A percentile compares a stretch with the other conserved stretches of the same genome.
phyloP scores from a whole-genome alignment of 306 rosid genomes.

The Luffa aegyptiaca region DNA sequence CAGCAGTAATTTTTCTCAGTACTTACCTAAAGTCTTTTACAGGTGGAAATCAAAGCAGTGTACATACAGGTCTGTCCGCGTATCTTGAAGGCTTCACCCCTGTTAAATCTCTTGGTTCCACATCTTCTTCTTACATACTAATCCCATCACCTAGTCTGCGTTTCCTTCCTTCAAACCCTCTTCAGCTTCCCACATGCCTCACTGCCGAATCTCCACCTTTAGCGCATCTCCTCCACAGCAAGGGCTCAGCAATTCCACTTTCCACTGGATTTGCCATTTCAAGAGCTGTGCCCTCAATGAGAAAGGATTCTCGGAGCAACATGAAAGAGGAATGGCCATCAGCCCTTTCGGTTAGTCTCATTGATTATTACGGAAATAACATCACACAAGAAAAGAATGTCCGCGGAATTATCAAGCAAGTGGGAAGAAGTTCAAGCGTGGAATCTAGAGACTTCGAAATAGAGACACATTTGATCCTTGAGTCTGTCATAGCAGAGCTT shows the following conservation, averaged over 20 bases:
- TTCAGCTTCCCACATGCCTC: constrained; percentile 95
- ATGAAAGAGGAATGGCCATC: constrained; percentile 95
- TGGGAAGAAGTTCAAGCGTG: constrained; percentile 50
- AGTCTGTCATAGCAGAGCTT: constrained; percentile 86
- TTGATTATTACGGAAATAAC: constrained; percentile 75
- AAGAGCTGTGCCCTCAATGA: constrained; percentile 85
- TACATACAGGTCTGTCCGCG: constrained; percentile 30
- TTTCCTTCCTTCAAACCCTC: constrained; percentile 81
- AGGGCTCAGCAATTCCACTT: constrained; percentile 90
- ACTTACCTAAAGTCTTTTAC: constrained; percentile 12
- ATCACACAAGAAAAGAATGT: constrained; percentile 53
- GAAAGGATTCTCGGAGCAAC: constrained; percentile 65
- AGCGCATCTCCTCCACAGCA: constrained; percentile 97
- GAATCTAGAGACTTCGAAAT: constrained; percentile 68
- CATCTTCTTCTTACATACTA: constrained; percentile 64
- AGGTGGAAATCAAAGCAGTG: constrained; percentile 43
- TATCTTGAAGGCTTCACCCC: constrained; percentile 90
- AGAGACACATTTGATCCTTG: constrained; percentile 75
- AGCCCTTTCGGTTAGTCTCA: constrained; percentile 70
- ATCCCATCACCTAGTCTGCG: constrained; percentile 98
- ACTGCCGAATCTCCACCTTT: constrained; percentile 97
- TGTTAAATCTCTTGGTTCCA: constrained; percentile 91
- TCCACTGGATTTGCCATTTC: constrained; percentile 89
- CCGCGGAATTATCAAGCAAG: constrained; percentile 53
- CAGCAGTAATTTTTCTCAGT: constrained; percentile 3